Evolutionary conservation across 805 yeast genomes (phyloP), one percentile per base, ranked within the genome.

Genomic region (Yarrowia phangngaensis): DNA sequence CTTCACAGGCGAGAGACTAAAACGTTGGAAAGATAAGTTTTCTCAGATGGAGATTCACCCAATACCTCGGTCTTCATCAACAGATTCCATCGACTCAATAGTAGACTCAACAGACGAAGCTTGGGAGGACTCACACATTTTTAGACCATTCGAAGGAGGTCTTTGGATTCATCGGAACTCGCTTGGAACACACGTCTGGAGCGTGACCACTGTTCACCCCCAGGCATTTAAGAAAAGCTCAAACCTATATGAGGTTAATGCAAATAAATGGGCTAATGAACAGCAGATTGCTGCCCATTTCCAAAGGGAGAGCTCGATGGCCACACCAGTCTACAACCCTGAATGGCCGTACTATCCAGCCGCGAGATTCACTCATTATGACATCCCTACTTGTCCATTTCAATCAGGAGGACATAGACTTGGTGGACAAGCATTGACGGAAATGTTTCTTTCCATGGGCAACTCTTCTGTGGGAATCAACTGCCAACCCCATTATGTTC

Each of bases 291-390:
- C 45, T 13, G 32, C 31, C 4, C 45, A 38, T 13, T 20, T 38
- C 2, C 12, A 27, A n/a, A 38, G 23, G 6, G 45, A 38, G 13
- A 14, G 20, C 4, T 7, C 31, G 13, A 38, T 11, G 32, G 45
- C 45, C 16, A 19, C 9, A 2, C 20, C 32, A 4, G 24, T 38
- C 7, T 38, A 17, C n/a, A 17, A 38, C 16, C 32, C 24, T 17
- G 32, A 5, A 6, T 32, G 31, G 2, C 45, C 45, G 2, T 38
- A 31, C 16, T 38, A 51, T 15, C 59, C 60, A 6, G 26, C 51
- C 12, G 51, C 50, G 33, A 32, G 59, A n/a, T 58, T 58, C 40
- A 30, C 56, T 4, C 50, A 38, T 24, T 24, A 52, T 15, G 58
- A 54, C 8, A 54, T 56, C 23, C 53, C 52, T 15, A 53, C 59